Conservation (phyloP, 495 filamentous ascomycete genomes). For the Cenococcum geophilum region DNA sequence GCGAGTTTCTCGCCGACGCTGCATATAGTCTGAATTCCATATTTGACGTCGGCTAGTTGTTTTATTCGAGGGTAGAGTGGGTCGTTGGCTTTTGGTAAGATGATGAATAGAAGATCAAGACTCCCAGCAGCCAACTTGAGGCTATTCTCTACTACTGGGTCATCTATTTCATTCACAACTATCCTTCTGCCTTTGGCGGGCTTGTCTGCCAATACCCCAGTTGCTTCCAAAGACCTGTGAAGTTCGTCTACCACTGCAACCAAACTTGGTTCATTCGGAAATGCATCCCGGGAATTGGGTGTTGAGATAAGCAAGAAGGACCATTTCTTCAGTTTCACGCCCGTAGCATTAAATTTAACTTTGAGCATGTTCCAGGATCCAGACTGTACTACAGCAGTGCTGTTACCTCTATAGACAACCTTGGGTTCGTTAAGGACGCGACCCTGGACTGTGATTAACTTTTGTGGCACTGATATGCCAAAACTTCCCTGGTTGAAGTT, state of each 20-base stretch:
- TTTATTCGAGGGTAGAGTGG: conserved; percentile 63
- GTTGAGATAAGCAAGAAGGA: conserved; percentile 12
- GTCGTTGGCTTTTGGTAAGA: conserved; percentile 48
- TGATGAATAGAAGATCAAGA: conserved; percentile 51
- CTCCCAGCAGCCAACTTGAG: conserved; percentile 11
- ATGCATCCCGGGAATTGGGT: conserved; percentile 8
- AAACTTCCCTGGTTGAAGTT: conserved; percentile 43
- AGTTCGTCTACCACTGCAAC: conserved; percentile 13
- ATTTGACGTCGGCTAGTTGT: conserved; percentile 53
- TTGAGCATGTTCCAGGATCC: conserved; percentile 18
- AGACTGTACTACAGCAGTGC: conserved; percentile 1
- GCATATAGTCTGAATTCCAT: conserved; percentile 61
- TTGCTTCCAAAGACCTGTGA: conserved; percentile 8
- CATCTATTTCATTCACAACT: conserved; percentile 5
- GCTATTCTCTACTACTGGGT: conserved; percentile 6
- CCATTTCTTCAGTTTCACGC: conserved; percentile 1
- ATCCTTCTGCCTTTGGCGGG: conserved; percentile 12
- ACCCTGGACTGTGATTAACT: conserved; percentile 58
- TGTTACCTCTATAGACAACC: conserved; percentile 44
- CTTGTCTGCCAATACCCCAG: conserved; percentile 9
- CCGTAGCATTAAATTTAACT: conserved; percentile 15
- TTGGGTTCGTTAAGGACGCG: conserved; percentile 54
- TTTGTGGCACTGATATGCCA: conserved; percentile 46
- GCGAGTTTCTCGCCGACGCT: conserved; percentile 48
- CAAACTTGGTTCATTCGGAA: conserved; percentile 6